Conservation (phyloP, 805 yeast genomes). For the Starmerella apicola region DNA sequence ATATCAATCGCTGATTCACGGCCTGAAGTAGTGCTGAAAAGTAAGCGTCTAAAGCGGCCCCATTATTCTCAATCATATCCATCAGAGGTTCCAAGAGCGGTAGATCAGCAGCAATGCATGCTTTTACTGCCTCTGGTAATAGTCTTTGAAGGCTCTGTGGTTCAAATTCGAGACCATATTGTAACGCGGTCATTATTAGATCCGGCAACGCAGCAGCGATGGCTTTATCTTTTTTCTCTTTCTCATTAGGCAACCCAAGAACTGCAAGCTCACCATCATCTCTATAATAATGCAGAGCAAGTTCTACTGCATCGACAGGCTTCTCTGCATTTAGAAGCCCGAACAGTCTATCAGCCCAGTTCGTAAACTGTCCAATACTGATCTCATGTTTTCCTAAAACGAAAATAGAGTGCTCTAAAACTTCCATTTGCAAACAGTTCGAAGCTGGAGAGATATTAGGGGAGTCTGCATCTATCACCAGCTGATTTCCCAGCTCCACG, state of each 20-base stretch:
- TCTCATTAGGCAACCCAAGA: constrained; percentile 44
- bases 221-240: constrained; percentile 33
- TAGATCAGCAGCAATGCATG: constrained; percentile 26
- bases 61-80: constrained; percentile 32
- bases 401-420: constrained; percentile 38
- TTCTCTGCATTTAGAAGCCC: constrained; percentile 36
- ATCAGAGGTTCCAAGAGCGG: constrained; percentile 33
- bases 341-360: constrained; percentile 58
- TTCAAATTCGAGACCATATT: constrained; percentile 31
- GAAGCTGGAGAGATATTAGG: constrained; percentile 27
- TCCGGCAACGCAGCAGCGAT: constrained; percentile 45
- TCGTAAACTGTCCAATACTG: constrained; percentile 44
- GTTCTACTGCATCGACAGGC: constrained; percentile 44
- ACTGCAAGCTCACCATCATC: constrained; percentile 40
- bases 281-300: constrained; percentile 41
- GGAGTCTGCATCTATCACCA: neutral
- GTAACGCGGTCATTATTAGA: constrained; percentile 43
- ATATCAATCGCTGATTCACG: constrained; percentile 37
- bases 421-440: constrained; percentile 27
- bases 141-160: constrained; percentile 20
- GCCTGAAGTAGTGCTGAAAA: constrained; percentile 43
- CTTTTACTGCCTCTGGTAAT: constrained; percentile 33
- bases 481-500: neutral
- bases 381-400: constrained; percentile 42
- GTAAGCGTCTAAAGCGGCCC: constrained; percentile 29